Conservation (phyloP, 208 protist species). For the Leishmania mexicana region DNA sequence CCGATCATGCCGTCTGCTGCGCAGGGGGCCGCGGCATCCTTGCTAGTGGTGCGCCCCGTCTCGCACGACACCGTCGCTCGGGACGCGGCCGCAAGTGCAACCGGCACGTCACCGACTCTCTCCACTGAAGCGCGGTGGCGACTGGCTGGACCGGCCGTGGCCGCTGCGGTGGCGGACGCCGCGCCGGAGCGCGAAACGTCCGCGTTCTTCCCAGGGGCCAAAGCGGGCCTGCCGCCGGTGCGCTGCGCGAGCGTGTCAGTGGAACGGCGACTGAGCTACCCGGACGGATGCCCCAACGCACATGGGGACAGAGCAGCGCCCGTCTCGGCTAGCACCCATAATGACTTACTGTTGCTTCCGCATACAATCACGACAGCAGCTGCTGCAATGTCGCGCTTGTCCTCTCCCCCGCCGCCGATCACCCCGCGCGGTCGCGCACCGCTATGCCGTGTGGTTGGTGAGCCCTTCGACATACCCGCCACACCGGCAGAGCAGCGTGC, state of each 20-base stretch:
- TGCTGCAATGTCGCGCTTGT: not conserved
- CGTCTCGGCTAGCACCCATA: not conserved
- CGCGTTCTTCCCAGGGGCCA: not conserved
- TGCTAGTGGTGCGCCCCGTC: not conserved
- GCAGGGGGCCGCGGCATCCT: not conserved
- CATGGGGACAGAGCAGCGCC: not conserved
- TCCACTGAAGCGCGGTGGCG: not conserved
- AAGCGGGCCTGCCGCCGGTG: not conserved
- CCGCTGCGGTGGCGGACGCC: not conserved
- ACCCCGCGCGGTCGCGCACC: slow-evolving; percentile 11
- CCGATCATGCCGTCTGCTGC: not conserved
- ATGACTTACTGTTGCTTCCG: not conserved
- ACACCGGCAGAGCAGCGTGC: slow-evolving; percentile 2
- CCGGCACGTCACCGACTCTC: not conserved
- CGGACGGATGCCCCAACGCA: not conserved
- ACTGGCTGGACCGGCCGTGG: not conserved
- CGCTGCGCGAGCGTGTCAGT: not conserved
- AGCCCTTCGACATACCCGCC: not conserved
- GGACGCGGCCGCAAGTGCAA: not conserved
- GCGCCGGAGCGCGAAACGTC: not conserved
- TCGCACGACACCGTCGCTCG: too few relatives aligned
- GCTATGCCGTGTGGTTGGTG: slow-evolving; percentile 18
- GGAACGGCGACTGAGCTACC: slow-evolving; percentile 18
- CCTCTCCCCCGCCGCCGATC: slow-evolving; percentile 12
- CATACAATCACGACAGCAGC: not conserved